Evolutionary conservation across 2,329 filamentous ascomycete genomes (phyloP), one percentile per base, ranked within the genome.

Genomic region (Harringtonia lauricola): DNA sequence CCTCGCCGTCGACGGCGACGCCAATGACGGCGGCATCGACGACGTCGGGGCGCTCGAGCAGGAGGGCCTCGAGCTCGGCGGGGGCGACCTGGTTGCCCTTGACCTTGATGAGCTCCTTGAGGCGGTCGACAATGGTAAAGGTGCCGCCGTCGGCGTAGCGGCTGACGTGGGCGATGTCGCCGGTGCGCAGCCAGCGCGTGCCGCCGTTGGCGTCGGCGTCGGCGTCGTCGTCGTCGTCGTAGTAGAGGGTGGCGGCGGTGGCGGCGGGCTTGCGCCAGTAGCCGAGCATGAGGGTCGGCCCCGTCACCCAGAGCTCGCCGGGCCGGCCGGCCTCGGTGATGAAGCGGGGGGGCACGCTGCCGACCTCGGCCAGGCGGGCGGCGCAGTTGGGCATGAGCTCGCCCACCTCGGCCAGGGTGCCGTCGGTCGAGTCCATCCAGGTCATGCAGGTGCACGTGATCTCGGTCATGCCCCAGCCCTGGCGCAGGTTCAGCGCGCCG

Each of bases 391-490:
- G 71, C 49, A 75, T 69, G 21, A 86, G 57, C 59, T 83, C 77
- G 40, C 83, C 85, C 2, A 89, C 83, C 3, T 69, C 59, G 2
- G 55, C 46, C 53, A 68, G 53, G 59, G 61, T 26, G 3, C 56
- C 49, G 4, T 61, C 63, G 6, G 55, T 57, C 17, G 13, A 18
- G 26, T 67, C 59, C 49, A 83, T 69, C 72, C 79, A 88, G 8
- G 70, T 70, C 13, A 84, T 70, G 17, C 74, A 68, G 1, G 81
- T 78, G 59, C 86, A 90, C 0, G 86, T 92, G 3, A 74, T 64
- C 58, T 92, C 86, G 1, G 86, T 92, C 86, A 94, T 90, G 6
- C 87, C 87, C 83, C 85, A 94, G 4, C 85, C 86, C 60, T 90
- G 86, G 56, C 66, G 64, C 13, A 72, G 50, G 3, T 51, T 42